Evolutionary conservation across 2,329 filamentous ascomycete genomes (phyloP), one percentile per base, ranked within the genome.

Genomic region (Myriosclerotinia scirpicola): DNA sequence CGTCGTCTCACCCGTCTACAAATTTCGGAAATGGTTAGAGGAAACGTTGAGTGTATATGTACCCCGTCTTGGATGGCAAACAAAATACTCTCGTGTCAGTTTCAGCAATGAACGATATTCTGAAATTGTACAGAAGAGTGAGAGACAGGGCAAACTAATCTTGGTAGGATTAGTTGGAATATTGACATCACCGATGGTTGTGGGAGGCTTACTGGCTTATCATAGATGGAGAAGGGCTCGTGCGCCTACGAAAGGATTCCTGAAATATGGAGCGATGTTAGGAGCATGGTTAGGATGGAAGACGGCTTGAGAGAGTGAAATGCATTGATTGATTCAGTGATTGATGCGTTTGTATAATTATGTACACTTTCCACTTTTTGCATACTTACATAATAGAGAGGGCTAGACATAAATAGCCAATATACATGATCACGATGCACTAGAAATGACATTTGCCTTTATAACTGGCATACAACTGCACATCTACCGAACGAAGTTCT

Each of bases 71-170:
- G 95, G 94, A 0, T 97, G 94, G 88, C 87, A 90, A 75, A 99
- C 95, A 2, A 92, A 97, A 79, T 99, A 99, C 76, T 88, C 90
- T 0, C 85, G 94, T 26, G 89, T 99, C 11, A 97, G 93, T 72
- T 99, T 99, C 77, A 92, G 92, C 67, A 97, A 97, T 74, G 90
- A 96, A 79, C 82, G 91, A 26, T 99, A 99, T 78, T 91, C 90
- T 0, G 89, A 96, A 68, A 90, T 98, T 4, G 84, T 92, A 44
- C 81, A 80, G 50, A 85, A 84, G 71, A 92, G 90, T 66, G 84
- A 89, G 65, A 79, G 84, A 65, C 93, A 97, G 77, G 87, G 89
- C 2, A 62, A 62, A 40, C 17, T 75, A 20, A 67, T 75, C 54
- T 60, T 72, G 1, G 56, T 70, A 9, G 70, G 69, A 2, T 61